Conservation (phyloP, 768 basidiomycete species). For the Lactifluus subvellereus region DNA sequence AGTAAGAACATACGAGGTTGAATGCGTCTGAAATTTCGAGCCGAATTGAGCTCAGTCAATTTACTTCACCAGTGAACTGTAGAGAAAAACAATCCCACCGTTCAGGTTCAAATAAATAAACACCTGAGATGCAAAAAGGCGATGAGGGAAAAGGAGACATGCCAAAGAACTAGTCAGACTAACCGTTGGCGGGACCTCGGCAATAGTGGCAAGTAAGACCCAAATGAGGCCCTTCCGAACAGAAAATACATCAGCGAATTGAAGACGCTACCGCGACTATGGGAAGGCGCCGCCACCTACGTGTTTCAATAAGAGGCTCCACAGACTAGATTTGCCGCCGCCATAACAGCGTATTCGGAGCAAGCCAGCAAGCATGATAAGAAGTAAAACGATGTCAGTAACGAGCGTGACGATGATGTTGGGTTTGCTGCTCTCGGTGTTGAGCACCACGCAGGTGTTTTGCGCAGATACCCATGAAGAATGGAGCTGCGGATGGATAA, state of each 20-base stretch:
- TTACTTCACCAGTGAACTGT: neutral
- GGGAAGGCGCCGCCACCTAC: neutral
- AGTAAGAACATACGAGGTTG: neutral
- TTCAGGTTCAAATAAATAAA: conserved; percentile 9
- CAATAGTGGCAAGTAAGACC: neutral
- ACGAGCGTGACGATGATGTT: neutral
- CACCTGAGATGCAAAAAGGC: neutral
- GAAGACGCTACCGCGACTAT: neutral
- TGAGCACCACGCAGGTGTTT: neutral
- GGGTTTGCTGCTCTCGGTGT: neutral
- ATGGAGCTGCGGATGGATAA: neutral
- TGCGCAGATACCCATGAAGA: neutral
- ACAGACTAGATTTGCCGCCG: neutral
- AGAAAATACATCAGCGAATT: neutral
- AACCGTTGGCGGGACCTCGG: conserved; percentile 1
- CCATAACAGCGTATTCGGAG: neutral
- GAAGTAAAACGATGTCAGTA: conserved; percentile 4
- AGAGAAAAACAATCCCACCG: neutral
- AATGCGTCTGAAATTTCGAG: neutral
- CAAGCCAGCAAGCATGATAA: conserved; percentile 8
- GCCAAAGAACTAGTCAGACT: neutral
- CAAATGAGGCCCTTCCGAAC: conserved; percentile 2
- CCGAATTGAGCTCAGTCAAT: neutral
- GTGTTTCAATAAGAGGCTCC: conserved; percentile 8
- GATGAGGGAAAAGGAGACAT: neutral